Evolutionary conservation across 164 flowering plant genomes (phyloP).

Genomic region (Dillenia suffruticosa): DNA sequence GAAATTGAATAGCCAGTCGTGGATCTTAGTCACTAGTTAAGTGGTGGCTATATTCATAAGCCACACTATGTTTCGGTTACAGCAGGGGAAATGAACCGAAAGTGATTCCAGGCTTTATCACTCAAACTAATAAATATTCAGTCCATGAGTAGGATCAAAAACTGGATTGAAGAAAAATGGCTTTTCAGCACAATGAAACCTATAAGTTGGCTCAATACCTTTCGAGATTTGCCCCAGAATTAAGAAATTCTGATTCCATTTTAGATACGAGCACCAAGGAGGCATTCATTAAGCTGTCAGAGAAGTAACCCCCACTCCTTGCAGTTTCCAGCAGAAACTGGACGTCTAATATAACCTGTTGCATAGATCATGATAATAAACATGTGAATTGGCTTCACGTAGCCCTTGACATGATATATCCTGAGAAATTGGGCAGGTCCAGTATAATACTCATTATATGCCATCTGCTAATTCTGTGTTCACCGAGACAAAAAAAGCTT

Average conservation of each 20-base stretch:
- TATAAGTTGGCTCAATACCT: constrained; percentile 27
- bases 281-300: constrained; percentile 21
- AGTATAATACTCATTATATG: not conserved
- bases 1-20: not conserved
- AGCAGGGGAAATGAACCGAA: no score
- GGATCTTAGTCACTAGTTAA: not conserved
- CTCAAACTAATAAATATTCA: not conserved
- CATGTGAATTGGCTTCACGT: not conserved
- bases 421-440: not conserved
- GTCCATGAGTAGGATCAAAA: not conserved
- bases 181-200: not conserved
- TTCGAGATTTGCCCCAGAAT: constrained; percentile 31
- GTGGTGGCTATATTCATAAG: not conserved
- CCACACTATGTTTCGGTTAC: not conserved
- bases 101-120: not conserved
- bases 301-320: constrained; percentile 44
- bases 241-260: constrained; percentile 30
- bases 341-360: constrained; percentile 49
- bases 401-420: not conserved
- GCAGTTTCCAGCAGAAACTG: constrained; percentile 52
- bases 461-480: not conserved
- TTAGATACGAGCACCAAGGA: constrained; percentile 25
- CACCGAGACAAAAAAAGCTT: not conserved
- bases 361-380: constrained; percentile 1
- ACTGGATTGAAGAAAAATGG: not conserved